Evolutionary conservation across 352 stramenopile genomes (phyloP).

Genomic region (Phytopythium montanum): DNA sequence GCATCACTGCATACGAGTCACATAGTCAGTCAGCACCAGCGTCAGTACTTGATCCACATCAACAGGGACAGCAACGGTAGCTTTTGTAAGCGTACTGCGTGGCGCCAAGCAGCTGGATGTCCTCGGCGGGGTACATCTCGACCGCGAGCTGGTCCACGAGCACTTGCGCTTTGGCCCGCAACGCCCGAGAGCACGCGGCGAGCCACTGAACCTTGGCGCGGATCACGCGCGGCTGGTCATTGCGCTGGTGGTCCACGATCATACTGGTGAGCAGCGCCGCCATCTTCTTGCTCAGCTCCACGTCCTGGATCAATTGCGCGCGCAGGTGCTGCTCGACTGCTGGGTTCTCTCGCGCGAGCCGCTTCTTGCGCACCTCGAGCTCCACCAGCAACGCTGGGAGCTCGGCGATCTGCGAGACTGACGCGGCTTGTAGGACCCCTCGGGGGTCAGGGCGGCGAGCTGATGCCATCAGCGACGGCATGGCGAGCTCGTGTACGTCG

Average conservation of each 20-base stretch:
- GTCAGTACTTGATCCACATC: background rate
- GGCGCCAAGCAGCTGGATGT: slow-evolving; percentile 13
- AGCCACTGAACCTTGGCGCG: slow-evolving; percentile 29
- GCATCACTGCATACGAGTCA: slow-evolving; percentile 13
- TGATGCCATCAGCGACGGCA: slow-evolving; percentile 19
- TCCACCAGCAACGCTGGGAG: slow-evolving; percentile 33
- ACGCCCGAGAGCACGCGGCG: slow-evolving; percentile 16
- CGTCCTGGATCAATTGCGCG: slow-evolving; percentile 15
- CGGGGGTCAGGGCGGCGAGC: slow-evolving; percentile 1
- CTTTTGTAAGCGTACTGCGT: slow-evolving; percentile 19
- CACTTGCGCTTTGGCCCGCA: slow-evolving; percentile 25
- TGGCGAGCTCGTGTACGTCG: slow-evolving; percentile 28
- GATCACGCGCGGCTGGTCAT: slow-evolving; percentile 27
- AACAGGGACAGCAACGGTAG: background rate
- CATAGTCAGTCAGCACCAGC: background rate
- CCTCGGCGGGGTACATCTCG: slow-evolving; percentile 27
- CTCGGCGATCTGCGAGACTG: slow-evolving; percentile 23
- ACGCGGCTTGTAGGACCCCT: background rate
- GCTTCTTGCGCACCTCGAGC: slow-evolving; percentile 15
- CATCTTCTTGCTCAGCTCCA: slow-evolving; percentile 22
- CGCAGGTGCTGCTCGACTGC: slow-evolving; percentile 10
- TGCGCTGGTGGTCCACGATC: slow-evolving; percentile 27
- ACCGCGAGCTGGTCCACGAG: slow-evolving; percentile 23
- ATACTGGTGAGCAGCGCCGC: slow-evolving; percentile 13
- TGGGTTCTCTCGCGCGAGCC: slow-evolving; percentile 10